Evolutionary conservation across 805 yeast genomes (phyloP), one percentile per base, ranked within the genome.

Genomic region (Lachancea sp.): DNA sequence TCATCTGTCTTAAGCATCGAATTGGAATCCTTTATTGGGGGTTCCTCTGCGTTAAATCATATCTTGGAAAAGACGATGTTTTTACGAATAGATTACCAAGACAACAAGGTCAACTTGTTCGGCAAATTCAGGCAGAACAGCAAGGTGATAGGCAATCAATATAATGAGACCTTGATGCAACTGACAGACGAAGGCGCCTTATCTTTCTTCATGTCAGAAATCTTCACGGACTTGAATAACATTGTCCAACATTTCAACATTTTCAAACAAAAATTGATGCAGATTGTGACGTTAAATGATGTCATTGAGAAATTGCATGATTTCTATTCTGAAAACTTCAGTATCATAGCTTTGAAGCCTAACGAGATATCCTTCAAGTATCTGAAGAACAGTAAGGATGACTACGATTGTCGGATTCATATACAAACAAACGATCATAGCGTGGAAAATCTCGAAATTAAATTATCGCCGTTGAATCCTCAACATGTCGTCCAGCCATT

Each of bases 281-380:
- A 61, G 42, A 41, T 62, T 33, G 58, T 61, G 17, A 47, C 60
- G 9, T 30, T 62, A 9, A 62, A 61, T 2, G 61, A 61, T 41
- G 64, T 61, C 4, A 57, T 62, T 5, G 64, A 61, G 32, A 56
- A 54, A 28, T 34, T 62, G 26, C 61, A 59, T 38, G 50, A 54
- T 16, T 62, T 62, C 41, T 52, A 57, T 11, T 55, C 64, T 8
- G 55, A 55, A 5, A 47, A 50, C 36, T 62, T 62, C 44, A 52
- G 52, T 33, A 58, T 62, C 23, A 50, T 60, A 8, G 55, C 55
- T 18, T 40, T 61, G 29, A 55, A 55, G 36, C 60, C 61, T 6
- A 58, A 61, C 34, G 63, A 62, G 42, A 59, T 62, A 11, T 48
- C 61, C 7, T 62, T 62, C 46, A 59, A 60, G 38, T 62, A 62